Conservation (phyloP, 805 yeast genomes). For the Teunomyces gatunensis region DNA sequence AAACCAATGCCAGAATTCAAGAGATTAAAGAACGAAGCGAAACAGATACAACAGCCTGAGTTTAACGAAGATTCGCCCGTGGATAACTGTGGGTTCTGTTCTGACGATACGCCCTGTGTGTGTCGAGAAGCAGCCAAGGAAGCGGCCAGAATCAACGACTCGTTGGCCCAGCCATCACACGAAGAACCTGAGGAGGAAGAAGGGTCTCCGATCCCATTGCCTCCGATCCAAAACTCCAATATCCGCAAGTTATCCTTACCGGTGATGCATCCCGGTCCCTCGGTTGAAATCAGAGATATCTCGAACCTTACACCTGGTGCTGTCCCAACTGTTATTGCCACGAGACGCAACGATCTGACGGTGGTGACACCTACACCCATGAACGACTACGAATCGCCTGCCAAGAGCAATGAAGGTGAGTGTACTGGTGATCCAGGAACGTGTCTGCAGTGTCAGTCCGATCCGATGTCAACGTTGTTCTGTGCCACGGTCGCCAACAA, state of each 20-base stretch:
- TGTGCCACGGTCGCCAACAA: constrained; percentile 79
- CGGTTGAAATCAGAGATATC: constrained; percentile 49
- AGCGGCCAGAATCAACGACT: constrained; percentile 37
- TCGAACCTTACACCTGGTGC: constrained; percentile 39
- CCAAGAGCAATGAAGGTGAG: constrained; percentile 29
- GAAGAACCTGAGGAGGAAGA: constrained; percentile 14
- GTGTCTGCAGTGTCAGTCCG: constrained; percentile 76
- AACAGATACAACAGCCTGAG: constrained; percentile 3
- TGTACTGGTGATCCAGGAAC: constrained; percentile 91
- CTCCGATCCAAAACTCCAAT: constrained; percentile 36
- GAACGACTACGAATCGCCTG: constrained; percentile 5
- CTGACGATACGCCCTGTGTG: constrained; percentile 88
- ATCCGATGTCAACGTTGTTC: constrained; percentile 85
- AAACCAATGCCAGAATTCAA: constrained; percentile 39
- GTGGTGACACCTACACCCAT: constrained; percentile 1
- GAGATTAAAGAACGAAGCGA: constrained; percentile 11
- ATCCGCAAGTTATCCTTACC: constrained; percentile 43
- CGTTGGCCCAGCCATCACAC: constrained; percentile 16
- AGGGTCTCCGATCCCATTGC: constrained; percentile 30
- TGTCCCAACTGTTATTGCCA: constrained; percentile 32
- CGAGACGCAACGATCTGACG: constrained; percentile 9
- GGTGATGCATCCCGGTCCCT: constrained; percentile 64
- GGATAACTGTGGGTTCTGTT: constrained; percentile 90
- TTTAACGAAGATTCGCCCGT: constrained; percentile 49
- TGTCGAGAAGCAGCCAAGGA: constrained; percentile 75